Conservation (phyloP, 1,284 basidiomycete species). For the Trametes pubescens region DNA sequence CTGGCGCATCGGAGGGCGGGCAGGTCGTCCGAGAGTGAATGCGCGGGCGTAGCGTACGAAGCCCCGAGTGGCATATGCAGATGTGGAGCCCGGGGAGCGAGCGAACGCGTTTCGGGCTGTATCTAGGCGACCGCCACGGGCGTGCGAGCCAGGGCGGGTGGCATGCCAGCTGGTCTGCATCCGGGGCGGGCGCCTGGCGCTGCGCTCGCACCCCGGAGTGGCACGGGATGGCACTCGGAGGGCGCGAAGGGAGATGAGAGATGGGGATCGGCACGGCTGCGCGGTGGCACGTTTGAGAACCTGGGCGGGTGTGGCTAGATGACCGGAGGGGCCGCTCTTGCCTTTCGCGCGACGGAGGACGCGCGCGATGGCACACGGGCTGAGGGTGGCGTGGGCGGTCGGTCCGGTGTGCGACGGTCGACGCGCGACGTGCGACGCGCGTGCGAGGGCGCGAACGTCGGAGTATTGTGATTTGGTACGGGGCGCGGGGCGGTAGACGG, state of each 20-base stretch:
- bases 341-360: constrained; percentile 19
- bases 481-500: neutral
- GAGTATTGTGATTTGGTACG: neutral
- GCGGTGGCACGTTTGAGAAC: neutral
- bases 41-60: constrained; percentile 10
- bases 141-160: constrained; percentile 1
- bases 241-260: constrained; percentile 12
- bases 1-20: constrained; percentile 12
- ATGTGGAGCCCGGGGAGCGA: neutral
- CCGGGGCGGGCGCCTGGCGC: neutral
- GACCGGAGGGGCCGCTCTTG: constrained; percentile 13
- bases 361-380: neutral
- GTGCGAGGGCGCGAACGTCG: constrained; percentile 1
- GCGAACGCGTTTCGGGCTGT: neutral
- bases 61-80: neutral
- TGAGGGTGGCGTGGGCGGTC: neutral
- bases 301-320: neutral
- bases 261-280: constrained; percentile 8
- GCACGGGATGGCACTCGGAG: neutral
- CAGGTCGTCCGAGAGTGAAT: constrained; percentile 16
- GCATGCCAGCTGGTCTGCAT: neutral
- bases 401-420: neutral
- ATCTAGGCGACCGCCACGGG: constrained; percentile 7
- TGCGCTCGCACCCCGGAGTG: neutral
- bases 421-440: neutral